Evolutionary conservation across 2,329 filamentous ascomycete species (phyloP).

Genomic region (Fusarium bulbicola): DNA sequence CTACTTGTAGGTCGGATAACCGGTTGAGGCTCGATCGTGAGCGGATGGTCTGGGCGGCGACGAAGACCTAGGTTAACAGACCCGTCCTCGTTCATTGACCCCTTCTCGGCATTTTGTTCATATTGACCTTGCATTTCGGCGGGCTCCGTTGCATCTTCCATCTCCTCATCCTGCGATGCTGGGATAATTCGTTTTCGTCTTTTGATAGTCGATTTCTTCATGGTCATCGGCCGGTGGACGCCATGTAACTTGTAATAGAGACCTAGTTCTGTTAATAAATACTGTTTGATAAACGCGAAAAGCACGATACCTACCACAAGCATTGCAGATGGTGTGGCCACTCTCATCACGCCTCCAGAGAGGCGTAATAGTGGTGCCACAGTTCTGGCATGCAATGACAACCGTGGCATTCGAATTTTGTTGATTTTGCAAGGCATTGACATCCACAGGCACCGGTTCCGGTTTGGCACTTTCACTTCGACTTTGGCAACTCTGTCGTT

Average conservation of each 20-base stretch:
- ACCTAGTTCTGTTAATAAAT: conserved; percentile 60
- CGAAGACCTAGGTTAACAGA: conserved; percentile 70
- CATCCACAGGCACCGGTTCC: conserved; percentile 46
- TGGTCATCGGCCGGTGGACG: conserved; percentile 91
- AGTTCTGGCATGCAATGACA: conserved; percentile 95
- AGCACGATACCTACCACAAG: conserved; percentile 76
- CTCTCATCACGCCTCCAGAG: conserved; percentile 94
- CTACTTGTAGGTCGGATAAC: conserved; percentile 55
- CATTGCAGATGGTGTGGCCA: conserved; percentile 98
- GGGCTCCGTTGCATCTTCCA: conserved; percentile 60
- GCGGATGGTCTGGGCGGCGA: conserved; percentile 56
- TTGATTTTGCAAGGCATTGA: conserved; percentile 46
- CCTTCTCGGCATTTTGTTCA: conserved; percentile 57
- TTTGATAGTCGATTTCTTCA: conserved; percentile 99
- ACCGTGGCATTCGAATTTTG: conserved; percentile 48
- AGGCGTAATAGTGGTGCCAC: conserved; percentile 94
- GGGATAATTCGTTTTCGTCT: conserved; percentile 93
- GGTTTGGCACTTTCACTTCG: conserved; percentile 36
- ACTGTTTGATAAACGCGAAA: neutral
- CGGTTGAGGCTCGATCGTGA: conserved; percentile 59
- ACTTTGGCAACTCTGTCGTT: conserved; percentile 50
- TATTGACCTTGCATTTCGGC: conserved; percentile 50
- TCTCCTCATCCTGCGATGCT: conserved; percentile 65
- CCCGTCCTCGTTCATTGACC: conserved; percentile 69
- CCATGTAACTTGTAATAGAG: conserved; percentile 97